Conservation (phyloP, 805 yeast species). For the Saturnispora diversa region DNA sequence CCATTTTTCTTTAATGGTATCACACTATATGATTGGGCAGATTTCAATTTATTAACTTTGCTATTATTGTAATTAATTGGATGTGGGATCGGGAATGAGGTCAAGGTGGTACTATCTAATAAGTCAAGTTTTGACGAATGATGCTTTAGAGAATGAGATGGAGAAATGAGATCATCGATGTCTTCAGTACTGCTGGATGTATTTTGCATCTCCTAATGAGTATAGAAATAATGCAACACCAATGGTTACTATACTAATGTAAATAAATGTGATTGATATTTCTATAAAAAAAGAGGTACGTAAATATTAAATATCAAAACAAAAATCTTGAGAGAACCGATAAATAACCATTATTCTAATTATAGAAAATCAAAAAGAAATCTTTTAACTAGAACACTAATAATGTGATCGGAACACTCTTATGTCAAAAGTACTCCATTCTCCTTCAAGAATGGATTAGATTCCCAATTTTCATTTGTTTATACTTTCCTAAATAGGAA, state of each 20-base stretch:
- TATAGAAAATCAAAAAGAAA: too few relatives aligned
- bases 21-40: background rate
- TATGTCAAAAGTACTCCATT: background rate
- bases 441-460: background rate
- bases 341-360: too few relatives aligned
- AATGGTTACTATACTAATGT: too few relatives aligned
- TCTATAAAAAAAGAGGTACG: too few relatives aligned
- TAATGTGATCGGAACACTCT: background rate
- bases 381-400: too few relatives aligned
- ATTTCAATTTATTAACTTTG: background rate
- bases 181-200: too few relatives aligned
- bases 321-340: too few relatives aligned
- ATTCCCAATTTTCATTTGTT: background rate
- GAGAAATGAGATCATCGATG: too few relatives aligned
- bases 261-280: too few relatives aligned
- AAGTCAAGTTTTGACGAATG: conserved; percentile 38
- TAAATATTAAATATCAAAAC: too few relatives aligned
- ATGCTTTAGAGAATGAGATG: background rate
- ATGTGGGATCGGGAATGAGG: conserved; percentile 47
- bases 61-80: conserved; percentile 25
- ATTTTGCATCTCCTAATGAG: too few relatives aligned
- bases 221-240: too few relatives aligned
- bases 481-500: background rate
- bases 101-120: conserved; percentile 39
- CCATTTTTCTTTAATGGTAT: background rate